These are phyloP conservation scores for Fusarium solani-melongenae DNA, from an alignment of 2,329 filamentous ascomycete species.

Conservation along the genomic window DNA sequence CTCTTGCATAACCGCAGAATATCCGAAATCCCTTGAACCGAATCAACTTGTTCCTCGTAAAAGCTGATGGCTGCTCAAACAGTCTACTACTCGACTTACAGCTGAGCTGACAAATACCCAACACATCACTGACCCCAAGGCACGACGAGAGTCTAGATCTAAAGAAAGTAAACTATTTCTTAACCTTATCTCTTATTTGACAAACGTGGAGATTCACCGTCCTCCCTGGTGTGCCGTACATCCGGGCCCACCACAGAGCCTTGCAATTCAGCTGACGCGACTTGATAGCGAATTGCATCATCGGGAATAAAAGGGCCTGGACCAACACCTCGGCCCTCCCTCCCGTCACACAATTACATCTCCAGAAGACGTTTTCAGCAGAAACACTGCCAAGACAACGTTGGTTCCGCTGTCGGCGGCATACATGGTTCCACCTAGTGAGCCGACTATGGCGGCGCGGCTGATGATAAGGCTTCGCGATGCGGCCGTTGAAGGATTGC, in stretches of 20 bases:
- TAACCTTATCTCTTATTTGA: background rate
- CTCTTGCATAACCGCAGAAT: background rate
- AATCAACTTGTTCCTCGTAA: background rate
- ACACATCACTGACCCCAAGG: background rate
- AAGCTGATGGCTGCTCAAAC: background rate
- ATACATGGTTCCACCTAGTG: background rate
- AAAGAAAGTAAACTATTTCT: background rate
- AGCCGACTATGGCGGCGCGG: background rate
- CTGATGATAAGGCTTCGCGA: background rate
- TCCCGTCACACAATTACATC: background rate
- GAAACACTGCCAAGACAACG: background rate
- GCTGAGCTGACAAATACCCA: background rate
- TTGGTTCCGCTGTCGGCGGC: background rate
- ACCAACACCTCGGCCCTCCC: background rate
- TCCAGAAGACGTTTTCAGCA: background rate
- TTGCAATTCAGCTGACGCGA: background rate
- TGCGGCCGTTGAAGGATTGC: background rate
- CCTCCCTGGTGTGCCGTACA: background rate
- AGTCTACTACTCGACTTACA: background rate
- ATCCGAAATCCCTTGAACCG: background rate
- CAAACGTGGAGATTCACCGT: background rate
- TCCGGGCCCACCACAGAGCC: background rate
- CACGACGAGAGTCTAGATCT: background rate
- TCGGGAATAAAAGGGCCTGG: background rate
- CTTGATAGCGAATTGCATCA: background rate